Conservation (phyloP, 495 filamentous ascomycete genomes). For the Parathielavia appendiculata region DNA sequence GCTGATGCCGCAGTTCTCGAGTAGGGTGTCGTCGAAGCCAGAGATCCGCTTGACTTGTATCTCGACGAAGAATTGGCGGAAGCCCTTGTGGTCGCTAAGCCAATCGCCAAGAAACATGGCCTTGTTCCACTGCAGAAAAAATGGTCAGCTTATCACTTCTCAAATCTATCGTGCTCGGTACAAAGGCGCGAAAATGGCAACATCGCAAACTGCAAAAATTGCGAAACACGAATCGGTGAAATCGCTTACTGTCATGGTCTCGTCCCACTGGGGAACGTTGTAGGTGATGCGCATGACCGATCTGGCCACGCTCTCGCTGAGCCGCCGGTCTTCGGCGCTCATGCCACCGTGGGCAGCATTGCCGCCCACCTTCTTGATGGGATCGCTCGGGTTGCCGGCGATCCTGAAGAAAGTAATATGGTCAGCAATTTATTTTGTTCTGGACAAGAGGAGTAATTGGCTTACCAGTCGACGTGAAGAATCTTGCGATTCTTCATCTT, state of each 20-base stretch:
- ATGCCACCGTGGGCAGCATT: conserved; percentile 1
- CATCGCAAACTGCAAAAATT: background rate
- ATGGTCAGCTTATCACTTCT: conserved; percentile 1
- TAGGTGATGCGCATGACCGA: conserved; percentile 6
- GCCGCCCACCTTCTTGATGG: background rate
- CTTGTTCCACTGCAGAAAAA: conserved; percentile 23
- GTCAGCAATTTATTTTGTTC: conserved; percentile 4
- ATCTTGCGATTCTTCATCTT: conserved; percentile 17
- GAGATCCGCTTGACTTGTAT: conserved; percentile 31
- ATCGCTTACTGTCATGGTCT: background rate
- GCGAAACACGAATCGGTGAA: background rate
- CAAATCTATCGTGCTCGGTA: background rate
- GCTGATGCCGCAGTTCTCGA: conserved; percentile 17
- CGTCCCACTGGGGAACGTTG: conserved; percentile 4
- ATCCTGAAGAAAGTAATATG: conserved; percentile 1
- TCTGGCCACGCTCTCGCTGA: conserved; percentile 9
- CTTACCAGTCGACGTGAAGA: conserved; percentile 25
- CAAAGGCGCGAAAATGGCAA: conserved; percentile 2
- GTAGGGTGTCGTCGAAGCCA: conserved; percentile 18
- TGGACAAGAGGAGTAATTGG: background rate
- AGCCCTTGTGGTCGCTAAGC: conserved; percentile 13
- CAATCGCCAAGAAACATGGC: conserved; percentile 23
- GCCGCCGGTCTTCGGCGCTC: conserved; percentile 1
- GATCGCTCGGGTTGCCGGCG: conserved; percentile 19
- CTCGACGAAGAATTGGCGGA: conserved; percentile 22